These are phyloP conservation scores for Trichoderma aggressivum DNA, from an alignment of 2,329 filamentous ascomycete genomes.

Conservation along the genomic window DNA sequence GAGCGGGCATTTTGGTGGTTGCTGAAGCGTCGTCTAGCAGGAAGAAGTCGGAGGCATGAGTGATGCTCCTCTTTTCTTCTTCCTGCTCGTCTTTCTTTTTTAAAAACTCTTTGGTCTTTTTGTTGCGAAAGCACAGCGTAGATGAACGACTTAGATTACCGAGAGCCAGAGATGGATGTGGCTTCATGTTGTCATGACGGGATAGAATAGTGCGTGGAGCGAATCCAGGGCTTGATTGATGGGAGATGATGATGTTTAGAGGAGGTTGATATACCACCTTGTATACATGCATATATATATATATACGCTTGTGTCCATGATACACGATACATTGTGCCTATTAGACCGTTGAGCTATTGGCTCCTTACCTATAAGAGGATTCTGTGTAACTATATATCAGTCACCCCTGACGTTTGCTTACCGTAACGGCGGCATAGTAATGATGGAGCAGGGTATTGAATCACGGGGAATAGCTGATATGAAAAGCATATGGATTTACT, in stretches of 20 bases:
- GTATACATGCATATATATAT: background rate
- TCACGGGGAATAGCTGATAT: background rate
- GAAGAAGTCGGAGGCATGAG: constrained; percentile 27
- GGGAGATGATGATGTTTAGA: background rate
- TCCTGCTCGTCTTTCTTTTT: background rate
- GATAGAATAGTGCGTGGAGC: constrained; percentile 4
- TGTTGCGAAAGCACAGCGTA: background rate
- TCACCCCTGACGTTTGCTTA: background rate
- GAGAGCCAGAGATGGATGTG: background rate
- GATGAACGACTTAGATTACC: background rate
- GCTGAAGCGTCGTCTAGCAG: constrained; percentile 38
- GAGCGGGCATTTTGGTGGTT: constrained; percentile 58
- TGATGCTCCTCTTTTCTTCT: background rate
- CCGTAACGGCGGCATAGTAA: too few species aligned
- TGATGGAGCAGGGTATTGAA: background rate
- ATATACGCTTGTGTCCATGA: background rate
- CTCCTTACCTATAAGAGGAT: background rate
- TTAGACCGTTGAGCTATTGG: background rate
- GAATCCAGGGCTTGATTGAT: background rate
- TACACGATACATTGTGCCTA: background rate
- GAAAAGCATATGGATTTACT: background rate
- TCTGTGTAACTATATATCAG: background rate
- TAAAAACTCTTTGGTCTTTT: background rate
- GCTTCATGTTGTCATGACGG: background rate
- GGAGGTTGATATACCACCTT: background rate